Base-by-base conservation (phyloP, 78 protist genomes). In the Bodo saltans region DNA sequence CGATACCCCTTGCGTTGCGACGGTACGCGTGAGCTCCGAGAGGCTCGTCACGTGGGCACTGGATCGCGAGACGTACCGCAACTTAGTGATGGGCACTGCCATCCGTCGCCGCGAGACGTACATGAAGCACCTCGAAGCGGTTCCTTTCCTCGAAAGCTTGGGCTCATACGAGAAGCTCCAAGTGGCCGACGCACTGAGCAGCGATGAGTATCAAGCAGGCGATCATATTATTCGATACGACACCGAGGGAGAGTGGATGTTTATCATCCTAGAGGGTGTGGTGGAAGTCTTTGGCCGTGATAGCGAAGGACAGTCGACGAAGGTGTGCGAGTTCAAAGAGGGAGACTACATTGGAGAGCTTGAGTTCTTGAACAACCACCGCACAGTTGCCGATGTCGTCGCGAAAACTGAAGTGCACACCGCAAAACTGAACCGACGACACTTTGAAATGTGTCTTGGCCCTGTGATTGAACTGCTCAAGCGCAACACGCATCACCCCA, bases 371-470 rank as follows among this genome's bases (percentile, higher is more conserved):
- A 76, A 76, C 69, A 76, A 76, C 42, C 81, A 76, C 11, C 12
- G 28, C 4, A 2, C 42, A 8, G 81, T 76, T 27, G 81, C 81
- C 3, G 81, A 76, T 76, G 81, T 76, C 27, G 29, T 4, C 30
- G 53, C 81, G 1, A 34, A 33, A 3, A 37, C 81, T 1, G 60
- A 47, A 17, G 81, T 76, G 11, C 81, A 38, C 8, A 76, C 81
- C 28, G 81, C 81, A 4, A 17, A 30, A 38, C 12, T 76, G 12
- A 76, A 76, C 81, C 12, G 81, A 3, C 11, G 39, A 1, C 81
- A 76, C 81, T 76, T 76, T 12, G 81, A 76, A 38, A 11, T 76
- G 67, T 76, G 81, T 29, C 81, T 76, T 17, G 81, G 81, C 4
- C 81, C 81, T 3, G 81, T 76, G 11, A 3, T 76, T 3, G 25